Evolutionary conservation across 2,329 filamentous ascomycete species (phyloP), one percentile per base, ranked within the genome.

Genomic region (Pseudopyricularia javanii): DNA sequence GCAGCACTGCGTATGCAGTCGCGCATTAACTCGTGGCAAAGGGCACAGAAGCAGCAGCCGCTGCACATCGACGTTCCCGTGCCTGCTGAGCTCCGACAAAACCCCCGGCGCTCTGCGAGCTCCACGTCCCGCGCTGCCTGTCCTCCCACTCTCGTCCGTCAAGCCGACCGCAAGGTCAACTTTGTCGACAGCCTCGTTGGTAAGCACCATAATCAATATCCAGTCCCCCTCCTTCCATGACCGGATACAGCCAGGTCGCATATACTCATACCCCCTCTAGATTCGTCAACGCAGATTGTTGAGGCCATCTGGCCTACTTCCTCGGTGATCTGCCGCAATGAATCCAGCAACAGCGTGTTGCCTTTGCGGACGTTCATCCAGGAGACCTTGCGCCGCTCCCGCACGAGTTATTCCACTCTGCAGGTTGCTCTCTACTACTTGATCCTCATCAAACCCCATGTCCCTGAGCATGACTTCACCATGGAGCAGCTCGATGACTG

Each of bases 101-200:
- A 85, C 58, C 79, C 80, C 9, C 74, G 80, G 55, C 75, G 78
- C 57, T 79, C 76, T 50, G 75, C 71, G 54, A 73, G 71, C 57
- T 68, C 75, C 32, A 73, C 74, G 54, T 69, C 75, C 55, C 75
- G 78, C 61, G 69, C 79, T 59, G 78, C 79, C 60, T 76, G 79
- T 61, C 86, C 87, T 61, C 88, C 91, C 50, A 72, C 85, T 54
- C 79, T 96, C 58, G 77, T 91, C 58, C 85, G 91, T 63, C 91
- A 96, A 74, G 82, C 83, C 64, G 90, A 96, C 71, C 87, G 91
- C 66, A 95, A 95, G 76, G 80, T 88, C 66, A 91, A 86, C 70
- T 96, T 97, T 66, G 91, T 97, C 70, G 91, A 96, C 70, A 93
- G 85, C 69, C 88, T 96, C 68, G 91, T 96, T 74, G 91, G 91